Conservation (phyloP, 2,329 filamentous ascomycete genomes). For the Amauroascus niger region DNA sequence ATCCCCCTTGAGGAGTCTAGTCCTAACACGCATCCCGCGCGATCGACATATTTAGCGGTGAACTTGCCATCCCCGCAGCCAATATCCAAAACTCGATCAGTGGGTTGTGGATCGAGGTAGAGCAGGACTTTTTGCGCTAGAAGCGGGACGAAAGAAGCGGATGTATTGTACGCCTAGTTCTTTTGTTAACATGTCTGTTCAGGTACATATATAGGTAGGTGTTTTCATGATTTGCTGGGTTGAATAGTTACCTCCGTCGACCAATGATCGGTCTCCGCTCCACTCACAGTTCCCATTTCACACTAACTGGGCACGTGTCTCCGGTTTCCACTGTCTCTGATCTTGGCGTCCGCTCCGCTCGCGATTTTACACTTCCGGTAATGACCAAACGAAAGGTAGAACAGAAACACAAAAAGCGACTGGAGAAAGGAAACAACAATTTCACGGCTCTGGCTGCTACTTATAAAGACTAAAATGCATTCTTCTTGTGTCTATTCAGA, state of each 20-base stretch:
- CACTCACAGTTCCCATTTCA: background rate
- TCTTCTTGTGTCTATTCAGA: background rate
- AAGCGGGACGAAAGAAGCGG: conserved; percentile 56
- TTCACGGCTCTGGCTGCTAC: background rate
- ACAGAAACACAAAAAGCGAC: background rate
- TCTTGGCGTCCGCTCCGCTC: conserved; percentile 10
- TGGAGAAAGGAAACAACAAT: background rate
- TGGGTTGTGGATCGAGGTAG: conserved; percentile 50
- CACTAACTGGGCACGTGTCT: background rate
- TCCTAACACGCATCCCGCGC: conserved; percentile 46
- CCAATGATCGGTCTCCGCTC: conserved; percentile 29
- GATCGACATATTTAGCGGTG: conserved; percentile 45
- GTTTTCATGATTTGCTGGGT: no score
- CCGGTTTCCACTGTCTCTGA: background rate
- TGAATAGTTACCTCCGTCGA: conserved; percentile 26
- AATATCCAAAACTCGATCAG: conserved; percentile 52
- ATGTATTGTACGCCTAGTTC: conserved; percentile 49
- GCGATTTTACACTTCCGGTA: background rate
- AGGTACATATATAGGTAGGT: no score
- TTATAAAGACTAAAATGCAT: no score
- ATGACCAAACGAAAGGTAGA: background rate
- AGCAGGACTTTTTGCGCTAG: conserved; percentile 49
- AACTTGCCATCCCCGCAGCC: conserved; percentile 57
- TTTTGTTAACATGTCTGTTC: no score
- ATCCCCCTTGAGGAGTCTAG: conserved; percentile 51